phyloP scores from a whole-genome alignment of 2,329 filamentous ascomycete genomes.

The Nothophaeocryptopus gaeumannii region DNA sequence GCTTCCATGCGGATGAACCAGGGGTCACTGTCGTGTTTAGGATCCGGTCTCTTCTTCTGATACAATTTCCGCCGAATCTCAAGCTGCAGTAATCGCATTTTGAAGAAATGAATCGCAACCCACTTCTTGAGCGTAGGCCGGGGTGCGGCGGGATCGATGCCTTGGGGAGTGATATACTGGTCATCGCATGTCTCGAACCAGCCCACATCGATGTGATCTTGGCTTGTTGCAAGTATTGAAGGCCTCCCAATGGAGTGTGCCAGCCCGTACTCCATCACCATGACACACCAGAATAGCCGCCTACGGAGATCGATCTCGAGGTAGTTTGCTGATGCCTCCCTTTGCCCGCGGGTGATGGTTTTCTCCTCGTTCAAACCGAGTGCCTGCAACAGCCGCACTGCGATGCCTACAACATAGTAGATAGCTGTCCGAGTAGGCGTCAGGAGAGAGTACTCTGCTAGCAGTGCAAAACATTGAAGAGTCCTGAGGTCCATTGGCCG shows the following conservation, averaged over 20 bases:
- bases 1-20: constrained; percentile 81
- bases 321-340: constrained; percentile 61
- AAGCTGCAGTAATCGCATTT: constrained; percentile 81
- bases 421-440: constrained; percentile 89
- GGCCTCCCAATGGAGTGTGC: constrained; percentile 85
- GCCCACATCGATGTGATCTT: constrained; percentile 78
- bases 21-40: constrained; percentile 74
- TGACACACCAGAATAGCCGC: constrained; percentile 81
- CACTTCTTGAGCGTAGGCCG: constrained; percentile 73
- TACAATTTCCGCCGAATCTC: constrained; percentile 86
- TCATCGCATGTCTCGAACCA: constrained; percentile 84
- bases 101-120: constrained; percentile 88
- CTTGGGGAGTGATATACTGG: constrained; percentile 72
- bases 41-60: constrained; percentile 74
- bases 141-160: constrained; percentile 67
- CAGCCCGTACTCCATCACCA: constrained; percentile 83
- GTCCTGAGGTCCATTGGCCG: constrained; percentile 87
- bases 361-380: constrained; percentile 84
- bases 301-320: constrained; percentile 86
- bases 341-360: constrained; percentile 67
- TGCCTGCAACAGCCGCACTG: constrained; percentile 83
- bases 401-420: constrained; percentile 89
- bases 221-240: constrained; percentile 75
- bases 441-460: constrained; percentile 86
- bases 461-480: constrained; percentile 81